Evolutionary conservation across 2,329 filamentous ascomycete genomes (phyloP).

Genomic region (Alternaria sp.): DNA sequence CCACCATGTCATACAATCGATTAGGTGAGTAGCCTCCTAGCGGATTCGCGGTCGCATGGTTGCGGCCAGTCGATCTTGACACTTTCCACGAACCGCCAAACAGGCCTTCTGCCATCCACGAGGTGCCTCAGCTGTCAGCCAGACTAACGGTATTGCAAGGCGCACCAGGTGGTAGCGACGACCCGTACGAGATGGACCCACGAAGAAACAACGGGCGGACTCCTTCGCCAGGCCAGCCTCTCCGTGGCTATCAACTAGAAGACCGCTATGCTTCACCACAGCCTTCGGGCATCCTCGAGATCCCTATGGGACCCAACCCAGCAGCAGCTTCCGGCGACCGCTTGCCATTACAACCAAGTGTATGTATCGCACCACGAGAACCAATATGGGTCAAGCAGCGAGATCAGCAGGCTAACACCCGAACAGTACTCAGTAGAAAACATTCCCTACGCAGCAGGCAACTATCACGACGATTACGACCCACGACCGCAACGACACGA

Average conservation of each 20-base stretch:
- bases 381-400: neutral
- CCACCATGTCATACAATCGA: slow-evolving; percentile 46
- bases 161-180: slow-evolving; percentile 22
- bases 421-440: slow-evolving; percentile 73
- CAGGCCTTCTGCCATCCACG: slow-evolving; percentile 5
- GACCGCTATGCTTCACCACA: slow-evolving; percentile 68
- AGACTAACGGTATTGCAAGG: slow-evolving; percentile 25
- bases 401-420: slow-evolving; percentile 5
- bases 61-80: neutral
- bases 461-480: slow-evolving; percentile 61
- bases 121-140: neutral
- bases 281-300: slow-evolving; percentile 63
- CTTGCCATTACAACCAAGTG: slow-evolving; percentile 82
- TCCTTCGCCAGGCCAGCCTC: slow-evolving; percentile 77
- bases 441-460: slow-evolving; percentile 69
- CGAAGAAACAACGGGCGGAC: slow-evolving; percentile 59
- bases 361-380: slow-evolving; percentile 55
- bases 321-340: slow-evolving; percentile 72
- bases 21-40: slow-evolving; percentile 38
- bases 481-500: slow-evolving; percentile 56
- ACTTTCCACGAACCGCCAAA: neutral
- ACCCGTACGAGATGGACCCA: slow-evolving; percentile 57
- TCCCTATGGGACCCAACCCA: slow-evolving; percentile 67
- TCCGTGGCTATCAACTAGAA: slow-evolving; percentile 81
- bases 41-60: neutral